Base-by-base conservation (phyloP, 352 stramenopile genomes). In the Phytopythium delawarense region DNA sequence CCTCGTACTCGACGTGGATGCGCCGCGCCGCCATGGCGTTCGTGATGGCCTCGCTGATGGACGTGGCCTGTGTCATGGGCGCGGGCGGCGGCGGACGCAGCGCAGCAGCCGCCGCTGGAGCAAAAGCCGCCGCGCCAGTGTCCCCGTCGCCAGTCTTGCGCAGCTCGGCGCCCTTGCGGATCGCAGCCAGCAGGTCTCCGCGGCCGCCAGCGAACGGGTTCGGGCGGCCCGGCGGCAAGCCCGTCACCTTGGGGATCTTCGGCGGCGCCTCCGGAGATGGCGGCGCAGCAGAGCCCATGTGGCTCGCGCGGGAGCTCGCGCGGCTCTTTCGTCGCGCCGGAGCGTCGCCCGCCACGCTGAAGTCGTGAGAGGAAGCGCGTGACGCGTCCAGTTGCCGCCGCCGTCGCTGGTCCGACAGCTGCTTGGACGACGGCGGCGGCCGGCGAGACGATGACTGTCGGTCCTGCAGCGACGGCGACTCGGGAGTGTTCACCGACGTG, bases 1-100 rank as follows among this genome's bases (percentile, higher is more conserved):
- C 80, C 53, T 92, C 84, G 32, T 89, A 93, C 64, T 94, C 84
- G 45, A 92, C 78, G 44, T 92, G 81, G 53, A 92, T 89, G n/a
- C 80, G 81, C 37, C 86, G 76, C 42, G 78, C 74, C 1, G 84
- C 80, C 81, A 94, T 92, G 21, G 84, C 86, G 54, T 93, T 92
- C 32, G 78, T 80, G 59, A 94, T 94, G 34, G 81, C 83, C 63
- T 94, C 86, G 35, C 75, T 87, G 62, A 94, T 89, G 1, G 83
- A 89, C 11, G 66, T 71, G 37, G 72, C 73, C 61, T 84, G 76
- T 7, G 71, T 75, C 35, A 78, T 44, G 28, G 72, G 21, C 4
- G 70, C 67, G 59, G 68, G 52, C 25, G 71, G 70, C 21, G 70
- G 64, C 5, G 76, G 61, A 1, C 65, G 58, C 52, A 64, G 35